Base-by-base conservation (phyloP, 495 filamentous ascomycete genomes). In the Penicillium riverlandense region DNA sequence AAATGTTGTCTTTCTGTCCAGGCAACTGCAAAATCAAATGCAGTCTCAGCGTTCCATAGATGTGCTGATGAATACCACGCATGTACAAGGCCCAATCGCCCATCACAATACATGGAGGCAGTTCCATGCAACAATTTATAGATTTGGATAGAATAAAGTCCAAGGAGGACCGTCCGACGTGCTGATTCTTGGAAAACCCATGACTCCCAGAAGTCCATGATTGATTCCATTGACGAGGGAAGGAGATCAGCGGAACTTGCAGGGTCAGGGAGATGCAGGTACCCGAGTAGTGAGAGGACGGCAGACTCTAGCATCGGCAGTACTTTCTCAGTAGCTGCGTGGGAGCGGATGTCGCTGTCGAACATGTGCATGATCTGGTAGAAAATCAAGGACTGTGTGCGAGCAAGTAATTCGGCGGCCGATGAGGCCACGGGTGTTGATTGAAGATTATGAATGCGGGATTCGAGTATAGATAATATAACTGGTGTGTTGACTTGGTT, bases 311-410 rank as follows among this genome's bases (percentile, higher is more conserved):
- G 58, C 13, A 65, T 63, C 0, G 67, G 55, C 12, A 75, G 71
- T 12, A 69, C 52, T 13, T 52, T 37, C 41, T 78, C 75, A 13
- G 75, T 70, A 15, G 68, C 52, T 2, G 65, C 61, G 7, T 70
- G 66, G 37, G 69, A 65, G 29, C 70, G 64, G 38, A 80, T 67
- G 50, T 79, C 72, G 27, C 72, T 75, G 50, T 81, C 77, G 48
- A 79, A 79, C 12, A 84, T 61, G 9, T 71, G 65, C 46, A 82
- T 75, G 37, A 80, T 66, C 43, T 58, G 49, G 37, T 63, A 54
- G 34, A 65, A 29, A 47, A 71, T 48, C 43, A 72, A 41, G 45
- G 68, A 49, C 29, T 69, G 59, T 14, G 60, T 41, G 35, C 51
- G 54, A 7, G 66, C 62, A 11, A 70, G 45, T 11, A 53, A 31